Base-by-base conservation (phyloP, 805 yeast species). In the Candida sonorensis region DNA sequence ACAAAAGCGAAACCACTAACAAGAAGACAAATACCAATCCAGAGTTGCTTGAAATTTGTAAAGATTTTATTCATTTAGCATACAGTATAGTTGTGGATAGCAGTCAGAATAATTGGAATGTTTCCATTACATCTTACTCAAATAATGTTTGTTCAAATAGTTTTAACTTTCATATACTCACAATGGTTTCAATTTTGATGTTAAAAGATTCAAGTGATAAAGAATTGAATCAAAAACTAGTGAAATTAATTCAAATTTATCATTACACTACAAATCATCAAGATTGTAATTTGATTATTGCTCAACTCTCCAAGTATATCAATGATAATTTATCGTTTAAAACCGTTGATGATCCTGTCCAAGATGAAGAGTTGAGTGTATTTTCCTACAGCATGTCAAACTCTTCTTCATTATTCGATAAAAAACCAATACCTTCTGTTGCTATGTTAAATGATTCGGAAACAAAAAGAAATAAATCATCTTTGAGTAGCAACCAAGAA, bases 131-230 rank as follows among this genome's bases (percentile, higher is more conserved):
- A 16, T 42, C 42, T 24, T 47, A 44, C 23, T 41, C 52, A 2
- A 57, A 55, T 30, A 36, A 31, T 29, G 31, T 55, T 25, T 40
- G 55, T 24, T 42, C 51, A 18, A 54, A 52, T 31, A 51, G 59
- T 36, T 55, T 55, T 41, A 53, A 55, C 35, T 52, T 55, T 33
- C 60, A 55, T 34, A 38, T 55, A 23, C 20, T 54, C 26, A 43
- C 45, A 11, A 33, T 55, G 34, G 31, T 53, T 19, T 43, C 57
- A n/a, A 40, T 55, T 7, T 40, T 42, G 12, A 35, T 31, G n/a
- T 37, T 55, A 19, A 40, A 45, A 13, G 43, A 39, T 14, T 27
- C 39, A 1, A 31, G 29, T 10, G 48, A 41, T 18, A 35, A 36
- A 24, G 16, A 31, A 10, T 19, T 41, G 10, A 35, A 38, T 14